Evolutionary conservation across 371 early-diverging fungal species (phyloP).

Genomic region (Gilbertella persicaria): DNA sequence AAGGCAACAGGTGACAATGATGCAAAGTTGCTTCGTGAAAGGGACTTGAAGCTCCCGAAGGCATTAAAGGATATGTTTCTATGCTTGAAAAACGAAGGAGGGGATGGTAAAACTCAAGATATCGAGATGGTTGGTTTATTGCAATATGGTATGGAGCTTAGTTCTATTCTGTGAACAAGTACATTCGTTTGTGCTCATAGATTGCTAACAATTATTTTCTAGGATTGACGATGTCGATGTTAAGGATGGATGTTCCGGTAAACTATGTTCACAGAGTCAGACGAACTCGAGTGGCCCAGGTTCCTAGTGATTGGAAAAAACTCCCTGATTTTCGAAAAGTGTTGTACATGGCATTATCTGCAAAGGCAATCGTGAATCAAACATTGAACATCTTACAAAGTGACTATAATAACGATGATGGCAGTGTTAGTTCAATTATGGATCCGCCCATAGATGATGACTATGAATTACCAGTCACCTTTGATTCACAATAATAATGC

Average conservation of each 20-base stretch:
- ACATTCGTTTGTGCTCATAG: conserved; percentile 9
- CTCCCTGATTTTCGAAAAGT: conserved; percentile 11
- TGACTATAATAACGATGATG: conserved; percentile 9
- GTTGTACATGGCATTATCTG: conserved; percentile 11
- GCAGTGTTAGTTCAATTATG: conserved; percentile 9
- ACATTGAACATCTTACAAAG: conserved; percentile 12
- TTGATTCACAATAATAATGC: conserved; percentile 1
- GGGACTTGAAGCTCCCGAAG: conserved; percentile 11
- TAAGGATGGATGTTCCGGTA: conserved; percentile 12
- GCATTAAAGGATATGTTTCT: conserved; percentile 11
- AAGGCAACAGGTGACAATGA: conserved; percentile 11
- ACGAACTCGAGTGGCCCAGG: conserved; percentile 15
- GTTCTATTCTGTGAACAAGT: conserved; percentile 9
- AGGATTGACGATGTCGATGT: conserved; percentile 13
- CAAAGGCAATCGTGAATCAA: conserved; percentile 11
- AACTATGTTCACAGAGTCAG: conserved; percentile 11
- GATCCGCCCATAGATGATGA: conserved; percentile 8
- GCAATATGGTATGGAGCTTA: conserved; percentile 9
- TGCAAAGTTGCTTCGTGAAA: conserved; percentile 10
- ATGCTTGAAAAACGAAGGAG: conserved; percentile 7
- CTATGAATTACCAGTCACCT: conserved; percentile 8
- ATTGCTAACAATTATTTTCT: conserved; percentile 10
- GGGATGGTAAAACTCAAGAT: conserved; percentile 12
- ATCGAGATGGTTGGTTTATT: conserved; percentile 8
- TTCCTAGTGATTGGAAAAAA: conserved; percentile 8